A percentile compares a stretch with the other conserved stretches of the same genome.
phyloP scores from a whole-genome alignment of 495 filamentous ascomycete species.

The Paragyromitra xinjiangensis region DNA sequence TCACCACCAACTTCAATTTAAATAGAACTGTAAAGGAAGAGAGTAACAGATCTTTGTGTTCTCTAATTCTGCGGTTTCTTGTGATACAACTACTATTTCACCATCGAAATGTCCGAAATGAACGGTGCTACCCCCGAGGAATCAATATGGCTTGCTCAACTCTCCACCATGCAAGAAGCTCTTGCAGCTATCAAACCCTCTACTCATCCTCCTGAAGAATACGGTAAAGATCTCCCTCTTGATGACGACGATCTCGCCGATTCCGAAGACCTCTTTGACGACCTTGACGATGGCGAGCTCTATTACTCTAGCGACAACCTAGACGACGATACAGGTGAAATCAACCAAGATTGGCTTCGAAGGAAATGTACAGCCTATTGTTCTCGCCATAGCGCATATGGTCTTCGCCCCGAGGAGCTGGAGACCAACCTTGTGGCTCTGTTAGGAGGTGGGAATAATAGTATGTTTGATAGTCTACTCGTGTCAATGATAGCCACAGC shows the following conservation, averaged over 20 bases:
- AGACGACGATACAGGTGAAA: constrained; percentile 69
- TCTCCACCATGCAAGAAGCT: constrained; percentile 75
- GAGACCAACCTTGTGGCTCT: constrained; percentile 61
- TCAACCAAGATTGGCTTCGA: constrained; percentile 78
- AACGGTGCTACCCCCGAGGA: constrained; percentile 59
- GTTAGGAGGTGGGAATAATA: constrained; percentile 71
- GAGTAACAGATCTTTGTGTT: neutral
- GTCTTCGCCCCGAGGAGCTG: constrained; percentile 31
- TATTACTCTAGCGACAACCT: constrained; percentile 64
- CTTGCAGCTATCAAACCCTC: constrained; percentile 72
- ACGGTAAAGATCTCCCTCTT: constrained; percentile 65
- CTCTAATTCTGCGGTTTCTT: neutral
- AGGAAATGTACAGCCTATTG: constrained; percentile 58
- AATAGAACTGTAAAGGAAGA: neutral
- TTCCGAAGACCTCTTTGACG: constrained; percentile 53
- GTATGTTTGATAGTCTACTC: constrained; percentile 65
- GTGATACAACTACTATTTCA: neutral
- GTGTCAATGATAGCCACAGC: constrained; percentile 71
- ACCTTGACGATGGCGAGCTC: constrained; percentile 23
- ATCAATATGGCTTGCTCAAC: constrained; percentile 74
- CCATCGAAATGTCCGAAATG: neutral
- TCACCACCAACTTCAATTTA: neutral
- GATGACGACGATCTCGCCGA: constrained; percentile 48
- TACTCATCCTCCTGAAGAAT: constrained; percentile 60
- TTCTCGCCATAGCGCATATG: constrained; percentile 27